Evolutionary conservation across 805 yeast species (phyloP).

Genomic region (Diddensiella caesifluorescens): DNA sequence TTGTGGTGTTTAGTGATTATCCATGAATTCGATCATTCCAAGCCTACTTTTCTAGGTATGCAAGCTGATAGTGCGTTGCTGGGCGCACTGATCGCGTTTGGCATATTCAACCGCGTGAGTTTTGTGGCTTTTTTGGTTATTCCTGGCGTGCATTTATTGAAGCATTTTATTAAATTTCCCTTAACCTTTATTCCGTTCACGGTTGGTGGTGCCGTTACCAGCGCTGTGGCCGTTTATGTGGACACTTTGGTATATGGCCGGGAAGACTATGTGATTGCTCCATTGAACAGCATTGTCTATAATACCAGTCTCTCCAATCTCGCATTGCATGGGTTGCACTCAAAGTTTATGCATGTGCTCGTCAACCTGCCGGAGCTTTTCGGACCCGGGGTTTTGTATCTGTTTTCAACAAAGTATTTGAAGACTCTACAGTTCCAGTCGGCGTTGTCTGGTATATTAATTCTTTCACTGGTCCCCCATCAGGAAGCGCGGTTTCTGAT

Average conservation of each 20-base stretch:
- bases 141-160: constrained; percentile 49
- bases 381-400: constrained; percentile 65
- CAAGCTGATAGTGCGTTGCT: constrained; percentile 38
- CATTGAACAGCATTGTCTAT: constrained; percentile 70
- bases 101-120: constrained; percentile 80
- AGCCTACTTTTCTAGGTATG: constrained; percentile 24
- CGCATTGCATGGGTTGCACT: constrained; percentile 76
- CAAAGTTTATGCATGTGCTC: constrained; percentile 65
- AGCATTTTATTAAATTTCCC: constrained; percentile 38
- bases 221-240: constrained; percentile 37
- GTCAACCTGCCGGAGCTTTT: constrained; percentile 73
- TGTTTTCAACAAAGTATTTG: constrained; percentile 38
- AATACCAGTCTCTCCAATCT: constrained; percentile 58
- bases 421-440: constrained; percentile 55
- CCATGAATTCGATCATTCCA: constrained; percentile 31
- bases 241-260: constrained; percentile 49
- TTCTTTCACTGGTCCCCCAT: constrained; percentile 75
- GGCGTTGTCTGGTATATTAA: constrained; percentile 52
- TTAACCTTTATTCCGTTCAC: constrained; percentile 32
- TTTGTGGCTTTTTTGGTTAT: constrained; percentile 68
- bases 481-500: constrained; percentile 87
- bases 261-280: constrained; percentile 48
- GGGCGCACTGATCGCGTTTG: constrained; percentile 55
- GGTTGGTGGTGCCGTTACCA: constrained; percentile 34
- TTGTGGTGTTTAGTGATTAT: constrained; percentile 47